Conservation (phyloP, 129 eudicot genomes). For the Lactuca saligna region DNA sequence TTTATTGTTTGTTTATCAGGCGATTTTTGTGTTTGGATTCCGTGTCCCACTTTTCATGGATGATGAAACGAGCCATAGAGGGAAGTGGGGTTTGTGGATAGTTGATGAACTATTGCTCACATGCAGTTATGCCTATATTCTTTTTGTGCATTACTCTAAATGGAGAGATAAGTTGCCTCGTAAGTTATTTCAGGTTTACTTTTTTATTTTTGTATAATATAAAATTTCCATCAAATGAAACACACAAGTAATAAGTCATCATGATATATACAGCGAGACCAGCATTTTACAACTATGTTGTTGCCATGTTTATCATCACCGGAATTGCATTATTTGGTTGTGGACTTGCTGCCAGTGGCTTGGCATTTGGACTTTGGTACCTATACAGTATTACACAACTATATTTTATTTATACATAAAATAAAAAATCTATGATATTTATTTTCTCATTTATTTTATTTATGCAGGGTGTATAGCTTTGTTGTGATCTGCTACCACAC, state of each 20-base stretch:
- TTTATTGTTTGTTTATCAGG: constrained; percentile 32
- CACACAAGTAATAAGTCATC: too few species aligned
- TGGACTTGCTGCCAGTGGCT: constrained; percentile 62
- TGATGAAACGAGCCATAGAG: constrained; percentile 39
- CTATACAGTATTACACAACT: constrained; percentile 10
- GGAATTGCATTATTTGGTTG: constrained; percentile 45
- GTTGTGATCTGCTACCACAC: constrained; percentile 55
- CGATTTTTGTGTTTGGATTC: constrained; percentile 68
- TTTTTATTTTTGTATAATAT: background rate
- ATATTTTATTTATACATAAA: background rate
- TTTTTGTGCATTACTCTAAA: constrained; percentile 74
- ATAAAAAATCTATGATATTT: background rate
- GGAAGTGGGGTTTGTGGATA: constrained; percentile 69
- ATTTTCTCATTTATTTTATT: constrained; percentile 3
- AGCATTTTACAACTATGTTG: constrained; percentile 70
- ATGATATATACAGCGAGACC: too few species aligned
- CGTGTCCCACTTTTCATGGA: constrained; percentile 58
- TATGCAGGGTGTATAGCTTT: constrained; percentile 64
- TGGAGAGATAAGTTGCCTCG: constrained; percentile 86
- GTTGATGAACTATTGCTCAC: constrained; percentile 52
- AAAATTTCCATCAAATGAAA: too few species aligned
- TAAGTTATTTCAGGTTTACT: constrained; percentile 32
- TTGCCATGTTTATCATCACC: constrained; percentile 55
- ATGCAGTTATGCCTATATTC: constrained; percentile 61
- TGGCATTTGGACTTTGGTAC: constrained; percentile 67